phyloP scores from a whole-genome alignment of 441 rosid species.

The Eutrema salsugineum region DNA sequence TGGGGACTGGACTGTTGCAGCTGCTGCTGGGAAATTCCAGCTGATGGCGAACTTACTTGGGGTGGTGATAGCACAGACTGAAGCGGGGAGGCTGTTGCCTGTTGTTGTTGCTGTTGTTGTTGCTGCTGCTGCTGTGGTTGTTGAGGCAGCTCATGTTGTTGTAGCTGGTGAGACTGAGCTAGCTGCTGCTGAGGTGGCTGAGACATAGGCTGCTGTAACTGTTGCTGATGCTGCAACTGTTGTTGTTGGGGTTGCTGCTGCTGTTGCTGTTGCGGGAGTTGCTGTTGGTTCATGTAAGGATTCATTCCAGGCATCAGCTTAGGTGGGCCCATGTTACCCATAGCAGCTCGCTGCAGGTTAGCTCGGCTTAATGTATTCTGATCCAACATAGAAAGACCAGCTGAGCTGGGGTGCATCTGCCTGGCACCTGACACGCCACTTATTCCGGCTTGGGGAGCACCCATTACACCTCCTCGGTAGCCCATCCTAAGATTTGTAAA shows the following conservation, averaged over 20 bases:
- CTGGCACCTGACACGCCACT: slow-evolving; percentile 68
- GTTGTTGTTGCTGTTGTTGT: slow-evolving; percentile 42
- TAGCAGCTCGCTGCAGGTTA: slow-evolving; percentile 58
- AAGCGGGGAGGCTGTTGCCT: slow-evolving; percentile 60
- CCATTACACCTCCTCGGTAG: slow-evolving; percentile 40
- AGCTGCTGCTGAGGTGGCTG: slow-evolving; percentile 36
- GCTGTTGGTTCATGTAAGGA: slow-evolving; percentile 70
- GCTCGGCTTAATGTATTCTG: slow-evolving; percentile 55
- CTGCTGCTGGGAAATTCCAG: slow-evolving; percentile 69
- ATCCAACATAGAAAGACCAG: slow-evolving; percentile 65
- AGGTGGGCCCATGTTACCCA: slow-evolving; percentile 92
- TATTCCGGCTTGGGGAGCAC: slow-evolving; percentile 59
- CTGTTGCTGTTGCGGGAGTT: slow-evolving; percentile 34
- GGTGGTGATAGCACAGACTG: slow-evolving; percentile 82
- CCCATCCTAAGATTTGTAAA: slow-evolving; percentile 38
- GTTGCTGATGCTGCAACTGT: slow-evolving; percentile 34
- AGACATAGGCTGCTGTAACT: slow-evolving; percentile 32
- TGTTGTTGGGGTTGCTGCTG: slow-evolving; percentile 30
- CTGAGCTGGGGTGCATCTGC: slow-evolving; percentile 68
- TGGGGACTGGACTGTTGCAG: slow-evolving; percentile 92
- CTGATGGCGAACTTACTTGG: slow-evolving; percentile 78
- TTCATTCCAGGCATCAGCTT: slow-evolving; percentile 74
- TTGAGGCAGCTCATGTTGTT: slow-evolving; percentile 36
- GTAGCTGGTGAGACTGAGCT: slow-evolving; percentile 32
- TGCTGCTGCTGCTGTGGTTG: slow-evolving; percentile 38